Percentiles rank a stretch among this genome's conserved stretches.
Conservation (phyloP, 768 basidiomycete genomes). For the Mycena epipterygia region DNA sequence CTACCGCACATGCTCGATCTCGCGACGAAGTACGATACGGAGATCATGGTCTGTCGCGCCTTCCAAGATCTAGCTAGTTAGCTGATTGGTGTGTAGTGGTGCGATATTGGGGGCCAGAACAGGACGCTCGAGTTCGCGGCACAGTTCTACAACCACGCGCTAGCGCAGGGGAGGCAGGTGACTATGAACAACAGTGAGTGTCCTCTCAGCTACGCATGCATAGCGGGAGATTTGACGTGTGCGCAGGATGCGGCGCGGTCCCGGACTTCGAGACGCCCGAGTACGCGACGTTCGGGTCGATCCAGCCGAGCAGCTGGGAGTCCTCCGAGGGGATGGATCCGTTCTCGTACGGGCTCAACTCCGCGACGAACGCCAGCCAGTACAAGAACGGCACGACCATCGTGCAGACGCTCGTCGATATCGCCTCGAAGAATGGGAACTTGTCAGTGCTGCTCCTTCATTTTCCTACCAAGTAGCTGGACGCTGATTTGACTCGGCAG, state of each 20-base stretch:
- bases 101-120: conserved; percentile 68
- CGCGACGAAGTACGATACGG: conserved; percentile 59
- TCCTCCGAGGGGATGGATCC: conserved; percentile 72
- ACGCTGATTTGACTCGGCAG: conserved; percentile 40
- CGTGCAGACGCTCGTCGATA: conserved; percentile 65
- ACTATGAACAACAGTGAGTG: conserved; percentile 54
- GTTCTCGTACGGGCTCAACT: conserved; percentile 62
- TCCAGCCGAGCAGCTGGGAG: conserved; percentile 67
- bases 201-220: not conserved
- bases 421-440: conserved; percentile 77
- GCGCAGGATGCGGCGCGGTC: conserved; percentile 60
- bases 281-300: conserved; percentile 60
- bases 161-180: conserved; percentile 57
- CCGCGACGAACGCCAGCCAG: conserved; percentile 54
- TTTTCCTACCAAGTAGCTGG: not conserved
- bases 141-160: conserved; percentile 59
- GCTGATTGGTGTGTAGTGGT: conserved; percentile 55
- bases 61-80: not conserved
- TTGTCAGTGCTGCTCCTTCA: conserved; percentile 56
- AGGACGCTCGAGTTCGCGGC: conserved; percentile 60
- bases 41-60: conserved; percentile 61
- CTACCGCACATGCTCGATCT: conserved; percentile 66
- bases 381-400: conserved; percentile 67
- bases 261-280: conserved; percentile 72
- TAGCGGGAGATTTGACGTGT: not conserved